Conservation (phyloP, 768 basidiomycete species). For the Lactarius sanguifluus region DNA sequence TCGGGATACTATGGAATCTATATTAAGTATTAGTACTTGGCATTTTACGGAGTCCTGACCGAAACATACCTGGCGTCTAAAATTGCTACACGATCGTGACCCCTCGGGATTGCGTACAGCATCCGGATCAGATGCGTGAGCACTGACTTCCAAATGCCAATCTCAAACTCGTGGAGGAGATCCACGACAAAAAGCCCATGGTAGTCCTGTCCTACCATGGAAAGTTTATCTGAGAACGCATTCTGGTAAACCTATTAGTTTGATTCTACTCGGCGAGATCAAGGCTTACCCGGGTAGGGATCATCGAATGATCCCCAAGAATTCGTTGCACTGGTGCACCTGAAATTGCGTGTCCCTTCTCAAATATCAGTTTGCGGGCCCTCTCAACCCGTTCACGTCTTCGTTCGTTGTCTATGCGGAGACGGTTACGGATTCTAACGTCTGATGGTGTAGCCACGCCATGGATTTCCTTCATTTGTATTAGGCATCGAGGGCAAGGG, state of each 20-base stretch:
- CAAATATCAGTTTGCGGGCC: not conserved
- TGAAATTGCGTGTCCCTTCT: not conserved
- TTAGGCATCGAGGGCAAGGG: too few relatives aligned
- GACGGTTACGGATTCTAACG: too few relatives aligned
- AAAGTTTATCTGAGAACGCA: not conserved
- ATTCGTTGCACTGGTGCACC: accelerated
- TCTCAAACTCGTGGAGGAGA: slow-evolving; percentile 44
- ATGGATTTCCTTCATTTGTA: too few relatives aligned
- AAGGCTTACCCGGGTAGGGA: not conserved
- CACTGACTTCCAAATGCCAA: slow-evolving; percentile 41
- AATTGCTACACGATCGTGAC: too few relatives aligned
- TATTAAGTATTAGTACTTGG: too few relatives aligned
- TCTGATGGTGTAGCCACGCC: too few relatives aligned
- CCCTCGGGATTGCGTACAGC: slow-evolving; percentile 20
- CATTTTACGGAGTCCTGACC: too few relatives aligned
- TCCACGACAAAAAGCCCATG: slow-evolving; percentile 37
- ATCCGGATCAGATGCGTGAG: slow-evolving; percentile 42
- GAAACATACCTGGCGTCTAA: too few relatives aligned
- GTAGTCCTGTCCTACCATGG: not conserved
- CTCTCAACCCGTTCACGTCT: not conserved
- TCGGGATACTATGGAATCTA: too few relatives aligned
- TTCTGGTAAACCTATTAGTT: not conserved
- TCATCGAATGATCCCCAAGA: not conserved
- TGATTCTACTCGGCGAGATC: accelerated
- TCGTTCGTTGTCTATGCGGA: too few relatives aligned